phyloP scores from a whole-genome alignment of 345 rosid species.

The rapeseed (Brassica napus) region Da-Ae NC_063440.1:10919501-10920000 shows the following conservation, averaged over 20 bases:
- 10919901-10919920: neutral
- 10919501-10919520: constrained; percentile 88
- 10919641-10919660: constrained; percentile 86
- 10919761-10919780: neutral
- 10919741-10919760: constrained; percentile 43
- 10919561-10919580: constrained; percentile 76
- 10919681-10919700: constrained; percentile 75
- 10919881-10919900: neutral
- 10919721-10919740: neutral
- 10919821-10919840: neutral
- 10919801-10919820: neutral
- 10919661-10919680: constrained; percentile 93
- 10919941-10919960: neutral
- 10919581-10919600: constrained; percentile 88
- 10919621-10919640: constrained; percentile 74
- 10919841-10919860: neutral
- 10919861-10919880: neutral
- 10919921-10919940: neutral
- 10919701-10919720: constrained; percentile 45
- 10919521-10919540: constrained; percentile 89
- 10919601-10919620: constrained; percentile 92
- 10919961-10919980: neutral
- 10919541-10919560: constrained; percentile 74
- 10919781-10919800: neutral
- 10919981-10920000: neutral